Percentiles rank a stretch among this genome's conserved stretches.
These are phyloP conservation scores for Candida boidinii DNA, from an alignment of 805 yeast genomes.

Conservation along the genomic window DNA sequence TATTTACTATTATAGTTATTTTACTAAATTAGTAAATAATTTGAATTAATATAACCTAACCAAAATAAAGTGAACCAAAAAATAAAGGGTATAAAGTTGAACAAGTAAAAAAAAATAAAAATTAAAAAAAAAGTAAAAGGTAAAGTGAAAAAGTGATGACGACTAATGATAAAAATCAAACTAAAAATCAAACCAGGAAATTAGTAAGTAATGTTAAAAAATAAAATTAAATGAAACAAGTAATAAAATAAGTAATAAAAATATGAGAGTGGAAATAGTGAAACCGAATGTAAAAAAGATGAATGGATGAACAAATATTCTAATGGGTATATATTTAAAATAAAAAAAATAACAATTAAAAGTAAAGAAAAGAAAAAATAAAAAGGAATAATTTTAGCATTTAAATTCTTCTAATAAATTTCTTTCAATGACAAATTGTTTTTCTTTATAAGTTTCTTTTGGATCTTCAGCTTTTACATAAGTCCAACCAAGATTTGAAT, in stretches of 20 bases:
- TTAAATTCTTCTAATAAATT: slow-evolving; percentile 17
- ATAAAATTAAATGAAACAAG: background rate
- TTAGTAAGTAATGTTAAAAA: too few relatives aligned
- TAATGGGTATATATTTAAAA: too few relatives aligned
- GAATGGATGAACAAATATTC: background rate
- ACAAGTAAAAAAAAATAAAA: too few relatives aligned
- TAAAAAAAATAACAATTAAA: background rate
- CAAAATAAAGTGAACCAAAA: too few relatives aligned
- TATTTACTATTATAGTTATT: too few relatives aligned
- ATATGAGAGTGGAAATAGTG: background rate
- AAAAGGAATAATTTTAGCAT: background rate
- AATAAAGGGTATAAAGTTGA: too few relatives aligned
- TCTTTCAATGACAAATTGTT: slow-evolving; percentile 26
- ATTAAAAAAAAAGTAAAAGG: too few relatives aligned
- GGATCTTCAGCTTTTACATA: slow-evolving; percentile 21
- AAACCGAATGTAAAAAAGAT: background rate
- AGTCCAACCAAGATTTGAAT: slow-evolving; percentile 24
- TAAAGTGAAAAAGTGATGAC: too few relatives aligned
- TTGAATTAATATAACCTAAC: too few relatives aligned
- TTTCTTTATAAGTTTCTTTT: slow-evolving; percentile 23
- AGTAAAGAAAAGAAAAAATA: background rate
- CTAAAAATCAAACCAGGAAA: too few relatives aligned
- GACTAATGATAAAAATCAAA: too few relatives aligned
- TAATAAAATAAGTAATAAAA: background rate
- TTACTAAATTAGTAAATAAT: too few relatives aligned